Evolutionary conservation across 805 yeast genomes (phyloP).

Genomic region (Cyberlindnera petersonii): DNA sequence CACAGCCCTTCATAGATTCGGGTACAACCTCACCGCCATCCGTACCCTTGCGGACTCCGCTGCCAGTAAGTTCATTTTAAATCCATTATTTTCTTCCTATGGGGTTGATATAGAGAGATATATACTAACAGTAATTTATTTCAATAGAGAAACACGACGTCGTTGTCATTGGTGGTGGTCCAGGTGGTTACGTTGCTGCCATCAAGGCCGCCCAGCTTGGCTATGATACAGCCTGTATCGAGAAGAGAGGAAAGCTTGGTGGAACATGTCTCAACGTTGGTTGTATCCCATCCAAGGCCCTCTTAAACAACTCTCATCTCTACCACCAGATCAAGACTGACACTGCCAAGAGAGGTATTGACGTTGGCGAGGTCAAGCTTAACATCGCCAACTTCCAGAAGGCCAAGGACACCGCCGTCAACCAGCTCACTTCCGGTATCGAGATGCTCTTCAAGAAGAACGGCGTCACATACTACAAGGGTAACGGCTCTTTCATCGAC

Average conservation of each 20-base stretch:
- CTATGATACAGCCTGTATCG: slow-evolving; percentile 90
- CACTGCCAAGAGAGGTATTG: slow-evolving; percentile 85
- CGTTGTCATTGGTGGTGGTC: slow-evolving; percentile 98
- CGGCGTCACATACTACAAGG: slow-evolving; percentile 92
- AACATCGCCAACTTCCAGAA: slow-evolving; percentile 79
- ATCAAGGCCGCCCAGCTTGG: slow-evolving; percentile 98
- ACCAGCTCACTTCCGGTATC: slow-evolving; percentile 87
- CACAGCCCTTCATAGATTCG: slow-evolving; percentile 6
- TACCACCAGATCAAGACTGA: slow-evolving; percentile 88
- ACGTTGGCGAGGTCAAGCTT: slow-evolving; percentile 69
- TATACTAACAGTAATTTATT: slow-evolving; percentile 4
- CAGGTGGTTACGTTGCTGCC: slow-evolving; percentile 99
- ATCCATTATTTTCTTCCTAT: not conserved
- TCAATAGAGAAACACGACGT: slow-evolving; percentile 64
- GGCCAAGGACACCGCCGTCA: slow-evolving; percentile 89
- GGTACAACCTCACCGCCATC: slow-evolving; percentile 14
- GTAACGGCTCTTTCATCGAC: slow-evolving; percentile 81
- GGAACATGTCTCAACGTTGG: slow-evolving; percentile 99
- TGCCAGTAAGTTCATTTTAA: slow-evolving; percentile 20
- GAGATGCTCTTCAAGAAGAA: slow-evolving; percentile 94
- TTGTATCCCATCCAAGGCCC: slow-evolving; percentile 96
- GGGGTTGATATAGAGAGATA: too few species aligned
- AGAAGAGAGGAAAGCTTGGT: slow-evolving; percentile 93
- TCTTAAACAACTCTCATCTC: slow-evolving; percentile 89
- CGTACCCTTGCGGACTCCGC: slow-evolving; percentile 24